Evolutionary conservation across 176 grass and related monocot genomes (phyloP).

Genomic region (Calamus simplicifolius): DNA sequence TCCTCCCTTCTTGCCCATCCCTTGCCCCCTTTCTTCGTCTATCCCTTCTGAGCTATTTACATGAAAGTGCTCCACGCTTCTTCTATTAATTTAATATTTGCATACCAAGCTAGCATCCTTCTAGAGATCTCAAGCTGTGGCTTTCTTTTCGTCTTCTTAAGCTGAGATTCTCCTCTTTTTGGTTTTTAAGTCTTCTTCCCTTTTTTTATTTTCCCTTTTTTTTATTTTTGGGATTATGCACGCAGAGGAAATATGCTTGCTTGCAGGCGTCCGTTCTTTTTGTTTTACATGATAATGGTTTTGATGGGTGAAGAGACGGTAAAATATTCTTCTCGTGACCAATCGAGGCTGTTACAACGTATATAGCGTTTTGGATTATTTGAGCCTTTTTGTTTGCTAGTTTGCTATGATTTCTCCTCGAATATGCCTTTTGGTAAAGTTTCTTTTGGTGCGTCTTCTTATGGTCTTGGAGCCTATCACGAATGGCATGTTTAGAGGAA

Average conservation of each 20-base stretch:
- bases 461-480: not conserved
- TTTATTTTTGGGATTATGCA: not conserved
- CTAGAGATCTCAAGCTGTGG: no score
- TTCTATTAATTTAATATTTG: not conserved
- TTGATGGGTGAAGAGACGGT: not conserved
- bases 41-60: constrained; percentile 60
- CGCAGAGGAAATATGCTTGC: no score
- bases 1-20: not conserved
- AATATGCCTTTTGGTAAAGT: constrained; percentile 3
- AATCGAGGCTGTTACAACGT: constrained; percentile 2
- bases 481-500: not conserved
- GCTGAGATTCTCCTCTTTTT: not conserved
- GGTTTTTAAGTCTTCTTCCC: not conserved
- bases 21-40: constrained; percentile 6
- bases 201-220: not conserved
- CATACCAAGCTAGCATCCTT: no score
- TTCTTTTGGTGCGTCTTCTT: not conserved
- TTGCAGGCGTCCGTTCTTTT: no score
- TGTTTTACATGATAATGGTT: no score
- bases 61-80: not conserved
- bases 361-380: not conserved
- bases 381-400: constrained; percentile 3
- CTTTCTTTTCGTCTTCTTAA: no score
- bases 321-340: constrained; percentile 13
- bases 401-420: not conserved